A percentile compares a stretch with the other conserved stretches of the same genome.
Conservation (phyloP, 2,329 filamentous ascomycete genomes). For the Pseudogymnoascus sp. region DNA sequence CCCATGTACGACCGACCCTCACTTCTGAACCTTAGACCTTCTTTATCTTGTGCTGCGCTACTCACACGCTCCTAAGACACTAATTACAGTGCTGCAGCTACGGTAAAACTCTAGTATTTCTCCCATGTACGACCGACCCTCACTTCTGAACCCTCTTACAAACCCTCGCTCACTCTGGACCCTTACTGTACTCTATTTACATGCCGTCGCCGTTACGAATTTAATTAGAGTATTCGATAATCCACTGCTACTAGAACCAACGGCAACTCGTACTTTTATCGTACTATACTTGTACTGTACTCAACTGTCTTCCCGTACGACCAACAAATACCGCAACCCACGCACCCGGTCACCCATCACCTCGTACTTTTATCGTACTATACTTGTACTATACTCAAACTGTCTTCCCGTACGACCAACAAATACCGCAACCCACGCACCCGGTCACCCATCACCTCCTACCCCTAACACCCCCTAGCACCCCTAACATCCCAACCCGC, state of each 20-base stretch:
- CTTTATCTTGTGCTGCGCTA: background rate
- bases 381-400: background rate
- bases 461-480: background rate
- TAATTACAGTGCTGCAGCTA: background rate
- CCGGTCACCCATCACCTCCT: background rate
- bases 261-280: background rate
- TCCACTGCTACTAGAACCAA: background rate
- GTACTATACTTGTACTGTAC: background rate
- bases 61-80: background rate
- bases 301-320: background rate
- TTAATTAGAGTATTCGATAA: background rate
- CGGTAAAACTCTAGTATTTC: background rate
- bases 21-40: background rate
- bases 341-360: background rate
- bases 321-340: constrained; percentile 2
- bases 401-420: background rate
- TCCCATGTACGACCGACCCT: background rate
- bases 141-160: background rate
- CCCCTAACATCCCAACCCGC: background rate
- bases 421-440: background rate
- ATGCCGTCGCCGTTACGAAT: background rate
- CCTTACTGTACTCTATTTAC: background rate
- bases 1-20: background rate
- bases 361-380: no score
- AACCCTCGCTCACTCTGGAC: background rate